phyloP scores from a whole-genome alignment of 2,329 filamentous ascomycete genomes.

The Alternaria burnsii region DNA sequence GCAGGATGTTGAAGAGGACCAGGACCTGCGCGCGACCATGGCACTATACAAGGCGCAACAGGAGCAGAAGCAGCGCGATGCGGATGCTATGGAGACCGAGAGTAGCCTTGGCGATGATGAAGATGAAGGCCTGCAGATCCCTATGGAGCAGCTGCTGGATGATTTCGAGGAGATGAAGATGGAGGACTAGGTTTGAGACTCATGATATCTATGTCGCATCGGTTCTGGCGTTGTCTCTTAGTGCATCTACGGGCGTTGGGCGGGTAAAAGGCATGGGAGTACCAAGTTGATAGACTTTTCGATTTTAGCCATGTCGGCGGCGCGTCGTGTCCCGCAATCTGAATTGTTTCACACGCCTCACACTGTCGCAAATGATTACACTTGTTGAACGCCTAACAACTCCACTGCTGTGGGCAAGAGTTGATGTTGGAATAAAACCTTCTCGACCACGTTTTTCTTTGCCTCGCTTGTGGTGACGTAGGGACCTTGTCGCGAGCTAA shows the following conservation, averaged over 20 bases:
- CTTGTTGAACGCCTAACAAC: neutral
- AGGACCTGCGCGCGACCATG: constrained; percentile 83
- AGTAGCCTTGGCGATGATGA: constrained; percentile 61
- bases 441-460: neutral
- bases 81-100: constrained; percentile 73
- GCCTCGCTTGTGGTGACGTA: neutral
- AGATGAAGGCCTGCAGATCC: constrained; percentile 64
- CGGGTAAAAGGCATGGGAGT: constrained; percentile 2
- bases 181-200: constrained; percentile 54
- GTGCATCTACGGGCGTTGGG: constrained; percentile 18
- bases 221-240: constrained; percentile 9
- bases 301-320: neutral
- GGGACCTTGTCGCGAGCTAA: neutral
- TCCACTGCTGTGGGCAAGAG: neutral
- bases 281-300: neutral
- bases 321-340: neutral
- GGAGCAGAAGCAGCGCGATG: constrained; percentile 64
- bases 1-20: constrained; percentile 94
- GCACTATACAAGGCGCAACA: constrained; percentile 80
- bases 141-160: constrained; percentile 74
- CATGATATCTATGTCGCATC: neutral
- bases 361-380: neutral
- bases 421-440: neutral
- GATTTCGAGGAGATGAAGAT: constrained; percentile 91
- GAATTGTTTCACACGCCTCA: neutral